Evolutionary conservation across 2,329 filamentous ascomycete genomes (phyloP), one percentile per base, ranked within the genome.

Genomic region (Mycosphaerelloides madeirae): DNA sequence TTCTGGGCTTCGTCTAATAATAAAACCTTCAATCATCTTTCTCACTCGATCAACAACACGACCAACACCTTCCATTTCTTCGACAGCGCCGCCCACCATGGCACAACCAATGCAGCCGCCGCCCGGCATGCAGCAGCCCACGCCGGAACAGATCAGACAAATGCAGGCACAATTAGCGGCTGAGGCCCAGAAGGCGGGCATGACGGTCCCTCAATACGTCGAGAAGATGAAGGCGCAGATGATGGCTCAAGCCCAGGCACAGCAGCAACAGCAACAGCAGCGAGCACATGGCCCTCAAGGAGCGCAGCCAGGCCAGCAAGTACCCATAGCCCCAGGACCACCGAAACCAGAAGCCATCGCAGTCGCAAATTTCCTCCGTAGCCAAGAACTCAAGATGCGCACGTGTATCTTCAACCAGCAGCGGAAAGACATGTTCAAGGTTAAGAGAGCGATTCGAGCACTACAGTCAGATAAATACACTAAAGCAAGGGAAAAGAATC

Each of bases 381-480:
- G 78, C 46, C 90, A 96, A 70, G 80, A 93, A 48, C 72, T 98
- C 54, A 98, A 98, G 77, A 77, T 80, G 14, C 78, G 93, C 52
- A 96, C 90, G 14, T 91, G 87, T 65, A 94, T 98, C 53, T 79
- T 97, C 54, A 90, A 96, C 55, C 93, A 93, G 60, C 90, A 96
- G 76, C 81, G 93, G 61, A 97, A 95, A 71, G 91, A 98, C 55
- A 94, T 98, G 87, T 97, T 98, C 70, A 85, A 84, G 77, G 93
- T 98, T 66, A 97, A 97, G 77, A 87, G 93, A 65, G 93, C 93
- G 31, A 84, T 98, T 50, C 86, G 93, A 59, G 89, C 87, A 20
- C 78, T 98, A 42, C 76, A 95, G 67, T 93, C 89, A 16, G 85
- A 87, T 38, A 89, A 85, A 31, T 98, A 98, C 71, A 79, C 82